Conservation (phyloP, 176 grass and related monocot species). For the Hyparrhenia diplandra region DNA sequence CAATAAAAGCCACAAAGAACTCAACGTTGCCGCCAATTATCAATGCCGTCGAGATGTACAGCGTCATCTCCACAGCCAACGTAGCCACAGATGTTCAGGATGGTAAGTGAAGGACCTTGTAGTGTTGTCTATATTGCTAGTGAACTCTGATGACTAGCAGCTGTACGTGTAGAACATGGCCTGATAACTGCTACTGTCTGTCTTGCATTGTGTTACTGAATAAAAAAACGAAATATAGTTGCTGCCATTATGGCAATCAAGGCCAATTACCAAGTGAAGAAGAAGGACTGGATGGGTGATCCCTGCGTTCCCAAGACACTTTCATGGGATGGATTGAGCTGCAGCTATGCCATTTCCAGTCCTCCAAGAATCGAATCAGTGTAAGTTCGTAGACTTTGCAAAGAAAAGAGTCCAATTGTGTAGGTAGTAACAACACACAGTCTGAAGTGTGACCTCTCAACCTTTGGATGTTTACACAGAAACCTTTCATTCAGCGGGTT, state of each 20-base stretch:
- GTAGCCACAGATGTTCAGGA: constrained; percentile 33
- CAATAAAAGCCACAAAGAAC: constrained; percentile 36
- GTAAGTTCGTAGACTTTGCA: constrained; percentile 42
- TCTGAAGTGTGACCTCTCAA: no score
- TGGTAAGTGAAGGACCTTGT: constrained; percentile 13
- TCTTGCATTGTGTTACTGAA: not conserved
- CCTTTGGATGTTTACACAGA: constrained; percentile 20
- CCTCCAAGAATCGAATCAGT: constrained; percentile 39
- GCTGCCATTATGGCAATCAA: constrained; percentile 57
- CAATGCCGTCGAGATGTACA: constrained; percentile 51
- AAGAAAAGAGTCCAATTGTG: no score
- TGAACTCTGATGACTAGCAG: not conserved
- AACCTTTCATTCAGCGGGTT: constrained; percentile 48
- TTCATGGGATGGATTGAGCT: constrained; percentile 43
- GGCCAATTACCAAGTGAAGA: constrained; percentile 22
- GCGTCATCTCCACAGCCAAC: constrained; percentile 4
- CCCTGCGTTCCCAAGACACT: no score
- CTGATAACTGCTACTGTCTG: not conserved
- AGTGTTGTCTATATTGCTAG: not conserved
- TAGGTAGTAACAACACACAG: no score
- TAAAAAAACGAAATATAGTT: constrained; percentile 18
- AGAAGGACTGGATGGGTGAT: no score
- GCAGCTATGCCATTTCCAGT: constrained; percentile 36
- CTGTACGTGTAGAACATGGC: not conserved
- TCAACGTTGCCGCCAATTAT: constrained; percentile 61